Base-by-base conservation (phyloP, 1,284 basidiomycete genomes). In the Ceratobasidium sp. region DNA sequence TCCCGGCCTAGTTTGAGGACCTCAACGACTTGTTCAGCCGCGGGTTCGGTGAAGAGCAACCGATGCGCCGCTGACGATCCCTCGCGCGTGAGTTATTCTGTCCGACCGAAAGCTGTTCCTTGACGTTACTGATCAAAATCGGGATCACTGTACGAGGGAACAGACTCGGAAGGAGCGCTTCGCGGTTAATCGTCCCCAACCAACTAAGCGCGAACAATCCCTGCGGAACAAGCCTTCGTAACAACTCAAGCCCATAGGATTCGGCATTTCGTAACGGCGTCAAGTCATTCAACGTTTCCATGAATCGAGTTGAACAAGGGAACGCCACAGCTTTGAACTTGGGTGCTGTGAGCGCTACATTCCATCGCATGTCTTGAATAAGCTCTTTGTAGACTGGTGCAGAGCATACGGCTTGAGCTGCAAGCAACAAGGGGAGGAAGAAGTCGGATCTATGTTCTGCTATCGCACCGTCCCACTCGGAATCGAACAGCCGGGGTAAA, bases 281-380 rank as follows among this genome's bases (percentile, higher is more conserved):
- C 7, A 74, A 13, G 38, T 74, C 71, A 38, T 74, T 74, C 9
- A 74, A 23, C 46, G 71, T 64, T 5, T 74, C 71, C 20, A 61
- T 74, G n/a, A 74, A 74, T 42, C 50, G 23, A 17, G 71, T 74
- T 5, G 65, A 26, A 38, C 71, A 74, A 2, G 71, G 71, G 48
- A 74, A 74, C 26, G 71, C 71, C 12, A 74, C 71, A 3, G 44
- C 50, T 38, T 74, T 74, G 61, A 74, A 74, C 10, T 59, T 48
- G 7, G 71, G 71, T 7, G 71, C 71, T 54, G 64, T 62, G 59
- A 74, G 71, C 33, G 71, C 71, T 3, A 74, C 71, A 38, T 74
- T 61, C 71, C 71, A 74, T 42, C 71, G 59, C 71, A 74, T 74
- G n/a, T 74, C 71, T 42, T 74, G 71, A 23, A 74, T 74, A 4